Evolutionary conservation across 768 basidiomycete genomes (phyloP).

Genomic region (Rhizopogon rudus): DNA sequence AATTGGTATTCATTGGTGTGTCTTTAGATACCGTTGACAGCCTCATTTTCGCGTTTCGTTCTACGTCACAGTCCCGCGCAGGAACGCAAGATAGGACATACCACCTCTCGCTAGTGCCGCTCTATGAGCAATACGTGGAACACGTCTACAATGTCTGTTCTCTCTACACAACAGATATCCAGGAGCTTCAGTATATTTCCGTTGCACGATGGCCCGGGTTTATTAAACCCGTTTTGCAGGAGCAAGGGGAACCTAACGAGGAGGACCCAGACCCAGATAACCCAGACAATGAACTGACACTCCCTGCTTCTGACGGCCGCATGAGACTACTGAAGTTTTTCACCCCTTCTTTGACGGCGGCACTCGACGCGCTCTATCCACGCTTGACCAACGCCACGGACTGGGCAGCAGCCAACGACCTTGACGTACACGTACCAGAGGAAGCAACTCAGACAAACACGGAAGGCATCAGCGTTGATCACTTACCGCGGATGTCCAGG

Average conservation of each 20-base stretch:
- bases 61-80: constrained; percentile 4
- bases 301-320: constrained; percentile 54
- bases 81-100: constrained; percentile 31
- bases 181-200: constrained; percentile 71
- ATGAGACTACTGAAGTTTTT: constrained; percentile 63
- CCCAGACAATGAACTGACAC: constrained; percentile 22
- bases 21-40: constrained; percentile 28
- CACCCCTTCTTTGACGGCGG: constrained; percentile 54
- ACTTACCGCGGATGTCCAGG: constrained; percentile 63
- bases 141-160: constrained; percentile 57
- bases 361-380: constrained; percentile 65
- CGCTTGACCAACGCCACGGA: constrained; percentile 58
- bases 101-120: constrained; percentile 47
- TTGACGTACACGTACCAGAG: constrained; percentile 20
- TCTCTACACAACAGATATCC: constrained; percentile 59
- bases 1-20: not conserved
- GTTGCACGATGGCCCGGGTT: constrained; percentile 82
- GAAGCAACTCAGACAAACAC: constrained; percentile 1
- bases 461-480: constrained; percentile 18
- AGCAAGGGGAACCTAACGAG: constrained; percentile 25
- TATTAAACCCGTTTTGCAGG: constrained; percentile 60
- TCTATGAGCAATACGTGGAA: constrained; percentile 62
- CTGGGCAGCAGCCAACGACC: constrained; percentile 54
- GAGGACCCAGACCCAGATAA: constrained; percentile 14
- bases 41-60: constrained; percentile 36